A percentile compares a stretch with the other conserved stretches of the same genome.
These are phyloP conservation scores for Leavenworthia alabamica DNA, from an alignment of 345 rosid species.

Conservation along the genomic window DNA sequence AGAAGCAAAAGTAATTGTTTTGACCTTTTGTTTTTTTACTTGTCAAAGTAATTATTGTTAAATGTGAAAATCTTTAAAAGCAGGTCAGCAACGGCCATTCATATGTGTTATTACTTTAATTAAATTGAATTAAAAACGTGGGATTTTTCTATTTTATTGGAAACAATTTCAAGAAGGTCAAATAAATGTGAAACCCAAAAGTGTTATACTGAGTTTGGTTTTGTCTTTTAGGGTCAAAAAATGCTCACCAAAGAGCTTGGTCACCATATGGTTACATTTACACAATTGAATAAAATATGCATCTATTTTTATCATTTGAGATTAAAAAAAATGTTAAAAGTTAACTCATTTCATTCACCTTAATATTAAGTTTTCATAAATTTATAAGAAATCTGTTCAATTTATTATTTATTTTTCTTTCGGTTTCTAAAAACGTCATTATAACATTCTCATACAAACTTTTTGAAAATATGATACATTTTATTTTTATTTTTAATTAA, in stretches of 20 bases:
- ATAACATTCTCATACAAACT: no score
- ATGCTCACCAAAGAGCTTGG: neutral
- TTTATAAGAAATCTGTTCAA: no score
- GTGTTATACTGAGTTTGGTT: neutral
- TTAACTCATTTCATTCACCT: no score
- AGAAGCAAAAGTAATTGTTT: neutral
- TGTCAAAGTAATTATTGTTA: neutral
- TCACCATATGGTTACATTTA: no score
- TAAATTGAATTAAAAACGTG: constrained; percentile 19
- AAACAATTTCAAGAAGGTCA: constrained; percentile 1
- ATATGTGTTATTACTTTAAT: no score
- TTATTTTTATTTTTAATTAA: no score
- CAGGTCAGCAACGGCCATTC: neutral
- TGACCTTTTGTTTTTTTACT: neutral
- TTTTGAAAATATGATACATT: no score
- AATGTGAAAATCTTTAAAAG: constrained; percentile 1
- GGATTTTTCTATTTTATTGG: neutral
- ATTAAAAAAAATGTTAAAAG: no score
- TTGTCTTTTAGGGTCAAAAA: neutral
- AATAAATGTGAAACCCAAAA: neutral
- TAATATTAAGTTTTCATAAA: no score
- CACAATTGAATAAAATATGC: no score
- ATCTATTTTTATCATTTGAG: neutral
- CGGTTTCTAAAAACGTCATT: no score
- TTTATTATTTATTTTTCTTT: no score